These are phyloP conservation scores for Mariannaea sp. DNA, from an alignment of 2,329 filamentous ascomycete genomes.

Conservation along the genomic window DNA sequence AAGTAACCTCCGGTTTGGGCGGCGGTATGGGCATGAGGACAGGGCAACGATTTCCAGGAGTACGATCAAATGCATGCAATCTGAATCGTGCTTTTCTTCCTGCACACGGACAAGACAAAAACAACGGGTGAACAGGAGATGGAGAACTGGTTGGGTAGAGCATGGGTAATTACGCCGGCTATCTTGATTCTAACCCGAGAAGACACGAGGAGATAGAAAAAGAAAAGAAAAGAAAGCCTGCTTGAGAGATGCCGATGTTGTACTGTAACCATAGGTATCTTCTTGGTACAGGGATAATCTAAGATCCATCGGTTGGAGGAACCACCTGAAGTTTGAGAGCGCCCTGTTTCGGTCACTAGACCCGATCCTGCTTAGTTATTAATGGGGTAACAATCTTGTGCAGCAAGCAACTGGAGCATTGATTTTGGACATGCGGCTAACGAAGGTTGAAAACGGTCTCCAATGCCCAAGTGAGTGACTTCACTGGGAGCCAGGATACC, in stretches of 20 bases:
- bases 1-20: too few species aligned
- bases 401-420: conserved; percentile 6
- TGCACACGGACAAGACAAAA: too few species aligned
- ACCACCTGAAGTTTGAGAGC: background rate
- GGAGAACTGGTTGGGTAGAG: too few species aligned
- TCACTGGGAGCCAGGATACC: background rate
- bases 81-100: too few species aligned
- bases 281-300: conserved; percentile 6
- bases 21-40: background rate
- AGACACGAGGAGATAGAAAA: conserved; percentile 1
- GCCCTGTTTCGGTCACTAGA: conserved; percentile 4
- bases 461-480: conserved; percentile 9
- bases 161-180: background rate
- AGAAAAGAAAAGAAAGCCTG: conserved; percentile 1
- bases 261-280: too few species aligned
- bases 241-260: conserved; percentile 11
- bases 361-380: conserved; percentile 16
- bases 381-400: background rate
- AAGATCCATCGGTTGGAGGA: conserved; percentile 7
- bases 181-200: conserved; percentile 11
- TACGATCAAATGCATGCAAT: too few species aligned
- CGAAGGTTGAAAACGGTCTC: conserved; percentile 9
- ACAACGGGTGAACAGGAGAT: too few species aligned
- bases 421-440: conserved; percentile 11
- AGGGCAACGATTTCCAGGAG: too few species aligned